These are phyloP conservation scores for Pleurotus cornucopiae DNA, from an alignment of 768 basidiomycete genomes.

Conservation along the genomic window DNA sequence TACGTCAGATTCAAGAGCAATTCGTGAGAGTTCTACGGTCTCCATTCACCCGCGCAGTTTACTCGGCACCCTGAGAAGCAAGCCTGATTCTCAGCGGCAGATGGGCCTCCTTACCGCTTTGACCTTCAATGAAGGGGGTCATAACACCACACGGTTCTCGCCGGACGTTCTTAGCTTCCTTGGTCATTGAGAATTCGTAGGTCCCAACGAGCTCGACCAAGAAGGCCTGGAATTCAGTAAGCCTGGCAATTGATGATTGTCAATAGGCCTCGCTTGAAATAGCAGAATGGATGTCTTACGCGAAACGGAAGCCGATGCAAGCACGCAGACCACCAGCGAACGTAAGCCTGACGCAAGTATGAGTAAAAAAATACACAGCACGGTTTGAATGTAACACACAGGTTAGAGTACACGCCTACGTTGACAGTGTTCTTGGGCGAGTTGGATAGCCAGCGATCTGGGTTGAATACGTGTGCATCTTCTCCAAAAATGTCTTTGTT, in stretches of 20 bases:
- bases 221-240: slow-evolving; percentile 55
- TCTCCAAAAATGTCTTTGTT: slow-evolving; percentile 50
- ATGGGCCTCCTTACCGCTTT: slow-evolving; percentile 36
- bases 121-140: slow-evolving; percentile 36
- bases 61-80: slow-evolving; percentile 18
- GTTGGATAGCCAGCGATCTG: slow-evolving; percentile 49
- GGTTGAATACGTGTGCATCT: slow-evolving; percentile 51
- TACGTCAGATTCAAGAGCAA: too few species aligned
- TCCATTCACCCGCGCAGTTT: too few species aligned
- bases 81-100: slow-evolving; percentile 33
- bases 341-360: slow-evolving; percentile 21
- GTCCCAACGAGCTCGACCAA: slow-evolving; percentile 47
- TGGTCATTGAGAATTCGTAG: slow-evolving; percentile 46
- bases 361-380: neutral
- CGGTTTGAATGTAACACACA: slow-evolving; percentile 17
- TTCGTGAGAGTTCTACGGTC: too few species aligned
- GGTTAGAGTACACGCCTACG: slow-evolving; percentile 42
- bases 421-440: slow-evolving; percentile 32
- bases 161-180: slow-evolving; percentile 29
- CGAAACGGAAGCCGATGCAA: slow-evolving; percentile 50
- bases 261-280: neutral
- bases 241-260: slow-evolving; percentile 13
- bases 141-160: slow-evolving; percentile 36
- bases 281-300: slow-evolving; percentile 13
- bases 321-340: slow-evolving; percentile 44